Base-by-base conservation (phyloP, 352 stramenopile species). In the Halophytophthora polymorphica region DNA sequence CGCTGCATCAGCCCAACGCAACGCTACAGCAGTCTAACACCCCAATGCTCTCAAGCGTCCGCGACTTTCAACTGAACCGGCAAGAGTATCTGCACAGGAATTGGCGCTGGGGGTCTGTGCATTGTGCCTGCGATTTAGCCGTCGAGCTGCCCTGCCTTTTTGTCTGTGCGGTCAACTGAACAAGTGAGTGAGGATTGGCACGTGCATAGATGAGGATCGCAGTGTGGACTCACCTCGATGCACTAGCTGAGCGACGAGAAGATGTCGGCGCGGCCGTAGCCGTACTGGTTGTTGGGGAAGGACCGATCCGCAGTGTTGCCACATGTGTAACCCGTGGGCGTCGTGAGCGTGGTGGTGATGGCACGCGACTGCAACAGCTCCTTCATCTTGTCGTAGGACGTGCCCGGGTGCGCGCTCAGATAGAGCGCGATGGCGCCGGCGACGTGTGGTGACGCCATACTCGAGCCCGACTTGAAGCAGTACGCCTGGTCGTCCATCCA, bases 361-460 rank as follows among this genome's bases (percentile, higher is more conserved):
- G 76, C 58, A 3, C 51, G 49, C 11, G 52, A 45, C 34, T 77
- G 59, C 35, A 86, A 43, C 23, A 68, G n/a, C 5, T 66, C 58
- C 40, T 67, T 69, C 43, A 87, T 56, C 19, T 70, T 50, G 36
- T 77, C 69, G 50, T 67, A 80, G 4, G 73, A 67, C 6, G 58
- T 52, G 10, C 50, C 47, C 2, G 71, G 71, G 6, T 73, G 67
- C 8, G 64, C 58, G 53, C 58, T 73, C 18, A 88, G 53, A 33
- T 82, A 73, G 1, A 90, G 50, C 10, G 74, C 77, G 21, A 87
- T 71, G 4, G 68, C 64, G 28, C 77, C 79, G 1, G 68, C 28
- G 7, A 90, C 79, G 43, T 90, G 79, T 2, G 79, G 77, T 6
- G 77, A 54, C 1, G 77, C 79, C 71, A 86, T 84, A 47, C 77